Conservation (phyloP, 306 rosid genomes). For the Dryas octopetala region DNA sequence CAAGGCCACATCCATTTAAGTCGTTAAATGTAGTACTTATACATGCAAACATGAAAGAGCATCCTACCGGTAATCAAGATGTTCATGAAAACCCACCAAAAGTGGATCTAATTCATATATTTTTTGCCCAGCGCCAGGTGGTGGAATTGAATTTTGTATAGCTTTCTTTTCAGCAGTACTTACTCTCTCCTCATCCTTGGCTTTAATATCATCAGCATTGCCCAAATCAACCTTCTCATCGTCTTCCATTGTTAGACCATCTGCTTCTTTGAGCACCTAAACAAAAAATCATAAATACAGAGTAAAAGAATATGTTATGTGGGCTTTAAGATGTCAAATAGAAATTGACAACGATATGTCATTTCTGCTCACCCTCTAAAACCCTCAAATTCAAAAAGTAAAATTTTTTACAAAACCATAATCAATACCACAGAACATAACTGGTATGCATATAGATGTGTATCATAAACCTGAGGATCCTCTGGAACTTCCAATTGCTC, state of each 20-base stretch:
- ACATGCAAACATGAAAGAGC: slow-evolving; percentile 7
- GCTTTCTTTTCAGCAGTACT: slow-evolving; percentile 28
- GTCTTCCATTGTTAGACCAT: slow-evolving; percentile 46
- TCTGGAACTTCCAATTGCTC: slow-evolving; percentile 53
- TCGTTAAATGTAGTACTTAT: slow-evolving; percentile 17
- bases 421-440: neutral
- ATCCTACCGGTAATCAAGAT: slow-evolving; percentile 94
- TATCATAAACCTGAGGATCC: slow-evolving; percentile 60
- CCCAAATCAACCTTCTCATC: slow-evolving; percentile 34
- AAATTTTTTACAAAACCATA: neutral
- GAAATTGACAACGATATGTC: neutral
- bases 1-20: slow-evolving; percentile 16
- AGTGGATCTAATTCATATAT: slow-evolving; percentile 80
- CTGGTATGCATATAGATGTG: neutral
- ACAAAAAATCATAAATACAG: slow-evolving; percentile 27
- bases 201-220: slow-evolving; percentile 33
- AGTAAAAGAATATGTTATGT: slow-evolving; percentile 15
- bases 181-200: slow-evolving; percentile 38
- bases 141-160: slow-evolving; percentile 50
- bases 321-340: slow-evolving; percentile 1
- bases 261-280: slow-evolving; percentile 46
- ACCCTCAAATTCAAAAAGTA: neutral
- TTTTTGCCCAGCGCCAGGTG: slow-evolving; percentile 76
- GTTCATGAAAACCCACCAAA: slow-evolving; percentile 48
- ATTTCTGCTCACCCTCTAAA: neutral